Evolutionary conservation across 2,329 filamentous ascomycete species (phyloP), one percentile per base, ranked within the genome.

Genomic region (Botrytis fragariae): DNA sequence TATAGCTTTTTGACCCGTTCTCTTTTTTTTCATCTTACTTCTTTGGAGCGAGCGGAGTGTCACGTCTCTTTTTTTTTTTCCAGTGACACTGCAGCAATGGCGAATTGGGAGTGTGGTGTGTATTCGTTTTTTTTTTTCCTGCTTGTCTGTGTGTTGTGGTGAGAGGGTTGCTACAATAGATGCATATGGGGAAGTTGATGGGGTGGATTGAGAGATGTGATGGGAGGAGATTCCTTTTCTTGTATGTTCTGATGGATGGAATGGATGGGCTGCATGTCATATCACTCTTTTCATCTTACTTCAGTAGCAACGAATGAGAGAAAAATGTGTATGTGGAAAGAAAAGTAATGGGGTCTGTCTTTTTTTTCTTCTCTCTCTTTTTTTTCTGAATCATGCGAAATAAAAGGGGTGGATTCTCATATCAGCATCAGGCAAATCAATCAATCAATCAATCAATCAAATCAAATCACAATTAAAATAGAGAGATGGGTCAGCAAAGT

Each of bases 1-100:
- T 77, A 77, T 78, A 75, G 75, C 72, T 78, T 77, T 79, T 75
- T 77, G 74, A 68, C 76, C 77, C 68, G 74, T 68, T 68, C 73
- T 57, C 51, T 54, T 44, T 65, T 35, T 29, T 68, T 22, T 16
- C 65, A 68, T 68, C 65, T 57, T 68, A 68, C 65, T 68, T 68
- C 78, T 57, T 42, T 68, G 65, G 65, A 68, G 65, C 48, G 48
- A 57, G 48, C 35, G 65, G 65, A 32, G 65, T 68, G 65, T 68
- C 42, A 48, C 48, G 65, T 68, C 65, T 68, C 42, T 42, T 68
- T 37, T 57, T 42, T 68, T 37, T 42, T 39, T 45, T 63, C 29
- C 65, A 68, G 35, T 42, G 39, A 59, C 54, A 70, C 20, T 60
- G 76, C 77, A 78, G 75, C 75, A 78, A 78, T 63, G 79, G 79